A percentile compares a stretch with the other conserved stretches of the same genome.
Evolutionary conservation across 1,284 basidiomycete genomes (phyloP).

Genomic region (Porogramme epimiltina): DNA sequence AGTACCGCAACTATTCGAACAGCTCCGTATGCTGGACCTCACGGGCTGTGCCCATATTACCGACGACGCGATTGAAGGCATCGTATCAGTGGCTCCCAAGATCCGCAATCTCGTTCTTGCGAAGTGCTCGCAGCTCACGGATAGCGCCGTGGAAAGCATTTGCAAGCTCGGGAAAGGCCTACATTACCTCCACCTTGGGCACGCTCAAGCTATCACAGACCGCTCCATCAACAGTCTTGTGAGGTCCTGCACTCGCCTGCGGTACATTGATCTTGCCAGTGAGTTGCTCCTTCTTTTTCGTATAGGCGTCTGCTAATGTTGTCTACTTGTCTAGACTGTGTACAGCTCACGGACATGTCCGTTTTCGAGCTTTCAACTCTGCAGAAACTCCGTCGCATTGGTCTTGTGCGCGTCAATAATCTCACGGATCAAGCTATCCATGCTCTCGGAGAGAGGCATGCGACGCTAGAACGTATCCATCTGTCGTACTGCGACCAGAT

Average conservation of each 20-base stretch:
- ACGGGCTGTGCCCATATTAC: constrained; percentile 84
- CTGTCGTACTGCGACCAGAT: constrained; percentile 98
- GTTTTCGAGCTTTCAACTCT: constrained; percentile 90
- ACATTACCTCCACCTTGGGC: constrained; percentile 95
- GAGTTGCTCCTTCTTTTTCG: constrained; percentile 36
- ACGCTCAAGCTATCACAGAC: constrained; percentile 89
- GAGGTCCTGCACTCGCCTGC: constrained; percentile 86
- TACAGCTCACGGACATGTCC: constrained; percentile 88
- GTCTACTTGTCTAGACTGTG: constrained; percentile 63
- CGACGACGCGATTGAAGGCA: constrained; percentile 89
- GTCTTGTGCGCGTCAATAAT: constrained; percentile 91
- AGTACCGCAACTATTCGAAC: constrained; percentile 67
- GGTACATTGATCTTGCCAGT: constrained; percentile 98
- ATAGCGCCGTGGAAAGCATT: constrained; percentile 84
- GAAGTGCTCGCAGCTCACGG: constrained; percentile 88
- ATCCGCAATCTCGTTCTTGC: constrained; percentile 92
- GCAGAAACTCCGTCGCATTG: constrained; percentile 92
- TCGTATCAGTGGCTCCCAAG: constrained; percentile 86
- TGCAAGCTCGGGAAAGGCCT: constrained; percentile 88
- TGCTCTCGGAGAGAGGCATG: constrained; percentile 79
- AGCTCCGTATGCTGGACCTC: constrained; percentile 87
- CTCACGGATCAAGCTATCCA: constrained; percentile 94
- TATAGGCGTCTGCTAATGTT: constrained; percentile 1
- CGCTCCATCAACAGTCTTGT: constrained; percentile 85
- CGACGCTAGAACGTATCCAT: constrained; percentile 93